Evolutionary conservation across 768 basidiomycete genomes (phyloP), one percentile per base, ranked within the genome.

Genomic region (Pulveroboletus ravenelii): DNA sequence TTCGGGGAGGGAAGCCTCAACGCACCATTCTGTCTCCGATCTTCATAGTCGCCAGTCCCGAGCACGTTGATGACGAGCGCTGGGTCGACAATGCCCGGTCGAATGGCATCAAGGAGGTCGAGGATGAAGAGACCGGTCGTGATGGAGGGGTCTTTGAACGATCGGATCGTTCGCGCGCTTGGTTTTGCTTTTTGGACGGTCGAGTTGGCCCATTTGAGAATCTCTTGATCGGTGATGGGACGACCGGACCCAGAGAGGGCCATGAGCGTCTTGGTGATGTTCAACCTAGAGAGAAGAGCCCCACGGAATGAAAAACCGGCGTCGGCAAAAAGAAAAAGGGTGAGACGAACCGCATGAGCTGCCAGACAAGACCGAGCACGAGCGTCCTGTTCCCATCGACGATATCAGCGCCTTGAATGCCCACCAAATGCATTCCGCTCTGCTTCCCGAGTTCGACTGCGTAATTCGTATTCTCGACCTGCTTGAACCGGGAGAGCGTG

Each of bases 381-480:
- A 99, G 75, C 4, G 94, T 98, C 71, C 85, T 88, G 45, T 75
- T 76, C n/a, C 86, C 93, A 62, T 99, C 95, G 51, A 94, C 92
- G 57, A 99, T 94, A 68, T 98, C 95, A 2, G 95, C 85, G 12
- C 96, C 96, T 66, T 99, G 96, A 54, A 98, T 97, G 7, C 95
- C 94, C 41, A 99, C 93, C 54, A 99, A 73, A 65, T 89, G 91
- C 89, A 99, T 89, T 40, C 87, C 85, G 62, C 89, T 94, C 68
- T 91, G 86, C 68, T 85, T 91, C 3, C 83, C 94, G 14, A 99
- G 84, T 40, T 98, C 96, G 38, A 98, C 87, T 8, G 74, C 85
- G 62, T 99, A 98, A 69, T 98, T 99, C 39, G 92, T 96, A 71
- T 99, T 98, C 73, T 99, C 96, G 25, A 99, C 93, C 30, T 86